These are phyloP conservation scores for Carex littledalei DNA, from an alignment of 176 grass and related monocot genomes.

Conservation along the genomic window DNA sequence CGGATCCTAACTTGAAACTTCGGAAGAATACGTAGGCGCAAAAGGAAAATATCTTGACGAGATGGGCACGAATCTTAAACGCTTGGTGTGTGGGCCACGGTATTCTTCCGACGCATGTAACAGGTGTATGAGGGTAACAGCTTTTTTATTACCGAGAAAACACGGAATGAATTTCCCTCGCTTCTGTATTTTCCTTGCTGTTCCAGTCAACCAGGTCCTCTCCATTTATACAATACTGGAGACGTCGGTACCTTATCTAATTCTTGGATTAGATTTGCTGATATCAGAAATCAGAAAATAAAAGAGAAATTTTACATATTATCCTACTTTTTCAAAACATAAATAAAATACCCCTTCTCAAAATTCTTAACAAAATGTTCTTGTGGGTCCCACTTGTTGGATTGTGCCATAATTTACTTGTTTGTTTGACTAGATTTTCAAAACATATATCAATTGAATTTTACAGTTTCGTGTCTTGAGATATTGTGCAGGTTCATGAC, in stretches of 20 bases:
- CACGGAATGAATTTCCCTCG: conserved; percentile 3
- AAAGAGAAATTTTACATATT: background rate
- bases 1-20: background rate
- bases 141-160: background rate
- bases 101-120: background rate
- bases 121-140: background rate
- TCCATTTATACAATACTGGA: background rate
- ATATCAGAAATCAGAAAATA: background rate
- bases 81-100: background rate
- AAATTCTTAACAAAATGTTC: no score
- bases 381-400: no score
- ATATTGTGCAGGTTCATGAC: no score
- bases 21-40: background rate
- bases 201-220: background rate
- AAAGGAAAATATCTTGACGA: background rate
- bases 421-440: no score
- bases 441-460: no score
- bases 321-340: no score
- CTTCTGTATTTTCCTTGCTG: background rate
- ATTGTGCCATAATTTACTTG: no score
- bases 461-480: no score
- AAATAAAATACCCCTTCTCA: no score
- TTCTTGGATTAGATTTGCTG: background rate
- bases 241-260: background rate
- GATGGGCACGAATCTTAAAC: background rate